These are phyloP conservation scores for Schizonepeta tenuifolia DNA, from an alignment of 257 asterid genomes.

Conservation along the genomic window DNA sequence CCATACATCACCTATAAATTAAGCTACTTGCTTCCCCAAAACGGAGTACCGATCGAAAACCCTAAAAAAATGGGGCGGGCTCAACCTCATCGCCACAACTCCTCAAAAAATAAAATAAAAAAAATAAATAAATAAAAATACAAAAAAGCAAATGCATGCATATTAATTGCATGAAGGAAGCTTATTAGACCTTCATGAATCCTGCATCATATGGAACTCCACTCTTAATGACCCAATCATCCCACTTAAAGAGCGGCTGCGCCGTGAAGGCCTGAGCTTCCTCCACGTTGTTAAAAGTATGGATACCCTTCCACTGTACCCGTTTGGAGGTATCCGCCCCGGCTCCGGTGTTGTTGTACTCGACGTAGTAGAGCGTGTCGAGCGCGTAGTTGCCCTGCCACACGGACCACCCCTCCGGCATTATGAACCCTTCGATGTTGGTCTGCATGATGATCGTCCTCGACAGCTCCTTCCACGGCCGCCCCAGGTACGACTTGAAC, in stretches of 20 bases:
- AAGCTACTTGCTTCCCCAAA: not conserved
- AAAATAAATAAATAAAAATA: not conserved
- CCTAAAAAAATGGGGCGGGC: not conserved
- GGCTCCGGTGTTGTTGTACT: conserved; percentile 63
- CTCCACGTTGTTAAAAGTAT: conserved; percentile 36
- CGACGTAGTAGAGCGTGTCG: conserved; percentile 61
- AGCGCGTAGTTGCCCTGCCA: conserved; percentile 64
- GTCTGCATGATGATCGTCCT: conserved; percentile 71
- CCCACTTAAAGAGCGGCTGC: conserved; percentile 27
- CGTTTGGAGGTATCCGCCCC: conserved; percentile 48
- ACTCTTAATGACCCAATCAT: conserved; percentile 50
- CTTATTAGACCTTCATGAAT: conserved; percentile 18
- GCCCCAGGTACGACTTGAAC: conserved; percentile 56
- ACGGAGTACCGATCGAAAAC: not conserved
- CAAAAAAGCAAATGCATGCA: not conserved
- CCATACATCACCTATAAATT: not conserved
- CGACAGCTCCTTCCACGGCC: conserved; percentile 84
- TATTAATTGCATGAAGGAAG: no score
- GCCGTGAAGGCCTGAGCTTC: conserved; percentile 30
- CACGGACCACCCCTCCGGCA: conserved; percentile 70
- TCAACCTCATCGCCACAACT: not conserved
- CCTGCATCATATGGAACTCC: conserved; percentile 61
- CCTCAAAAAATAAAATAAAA: no score
- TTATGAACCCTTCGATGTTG: conserved; percentile 49
- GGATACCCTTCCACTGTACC: conserved; percentile 77